Percentiles rank a stretch among this genome's conserved stretches.
Conservation (phyloP, 1,139 yeast species). For the Blastobotrys illinoisensis region DNA sequence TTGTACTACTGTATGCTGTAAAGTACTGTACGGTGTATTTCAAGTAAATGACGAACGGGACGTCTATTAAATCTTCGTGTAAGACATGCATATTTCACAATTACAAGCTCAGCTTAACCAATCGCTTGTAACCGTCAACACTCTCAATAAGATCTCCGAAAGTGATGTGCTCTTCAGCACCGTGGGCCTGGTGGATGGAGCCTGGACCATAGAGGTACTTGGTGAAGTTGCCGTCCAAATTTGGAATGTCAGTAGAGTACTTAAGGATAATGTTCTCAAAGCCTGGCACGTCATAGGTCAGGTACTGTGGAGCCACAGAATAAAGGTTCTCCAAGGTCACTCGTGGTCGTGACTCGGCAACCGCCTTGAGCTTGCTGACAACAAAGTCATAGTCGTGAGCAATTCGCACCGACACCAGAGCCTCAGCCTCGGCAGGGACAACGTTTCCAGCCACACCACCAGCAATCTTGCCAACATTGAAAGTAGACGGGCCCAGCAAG, state of each 20-base stretch:
- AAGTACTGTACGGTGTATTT: too few relatives aligned
- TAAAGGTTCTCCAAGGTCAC: slow-evolving; percentile 27
- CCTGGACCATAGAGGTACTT: slow-evolving; percentile 69
- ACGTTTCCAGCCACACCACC: slow-evolving; percentile 64
- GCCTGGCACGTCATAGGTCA: slow-evolving; percentile 58
- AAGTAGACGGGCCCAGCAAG: slow-evolving; percentile 54
- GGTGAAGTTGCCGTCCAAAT: slow-evolving; percentile 37
- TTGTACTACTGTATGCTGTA: too few relatives aligned
- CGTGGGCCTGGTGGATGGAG: slow-evolving; percentile 59
- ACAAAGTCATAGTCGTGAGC: slow-evolving; percentile 44
- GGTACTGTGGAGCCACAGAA: slow-evolving; percentile 39
- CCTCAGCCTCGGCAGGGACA: slow-evolving; percentile 53
- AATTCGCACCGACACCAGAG: slow-evolving; percentile 48
- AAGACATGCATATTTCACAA: background rate
- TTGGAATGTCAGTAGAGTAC: slow-evolving; percentile 63
- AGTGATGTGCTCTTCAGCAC: slow-evolving; percentile 51
- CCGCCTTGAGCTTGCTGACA: slow-evolving; percentile 33
- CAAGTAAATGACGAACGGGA: background rate
- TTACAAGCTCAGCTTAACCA: slow-evolving; percentile 33
- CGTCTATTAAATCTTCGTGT: background rate
- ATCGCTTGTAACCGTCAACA: slow-evolving; percentile 50
- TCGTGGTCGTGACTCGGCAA: slow-evolving; percentile 31
- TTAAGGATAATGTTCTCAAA: slow-evolving; percentile 53
- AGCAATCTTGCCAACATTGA: slow-evolving; percentile 53
- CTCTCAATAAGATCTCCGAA: slow-evolving; percentile 47